These are phyloP conservation scores for Eimeria praecox DNA, from an alignment of 169 alveolate species.

Conservation along the genomic window DNA sequence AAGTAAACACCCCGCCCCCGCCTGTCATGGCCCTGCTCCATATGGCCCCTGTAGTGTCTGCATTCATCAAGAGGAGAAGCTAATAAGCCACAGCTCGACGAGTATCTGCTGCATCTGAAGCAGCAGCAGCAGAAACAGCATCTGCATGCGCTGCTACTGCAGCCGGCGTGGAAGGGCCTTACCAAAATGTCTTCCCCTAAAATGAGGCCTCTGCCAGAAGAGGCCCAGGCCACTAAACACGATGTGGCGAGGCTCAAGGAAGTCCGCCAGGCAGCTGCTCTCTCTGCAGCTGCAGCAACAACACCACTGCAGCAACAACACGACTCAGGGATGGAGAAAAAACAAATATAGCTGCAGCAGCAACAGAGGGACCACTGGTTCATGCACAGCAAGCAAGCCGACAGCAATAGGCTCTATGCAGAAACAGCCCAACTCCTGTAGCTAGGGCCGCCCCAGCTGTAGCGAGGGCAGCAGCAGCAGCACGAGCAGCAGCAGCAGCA, in stretches of 20 bases:
- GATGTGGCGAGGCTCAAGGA: conserved; percentile 77
- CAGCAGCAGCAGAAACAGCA: background rate
- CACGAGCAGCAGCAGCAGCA: conserved; percentile 12
- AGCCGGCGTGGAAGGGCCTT: background rate
- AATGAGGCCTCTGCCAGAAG: conserved; percentile 71
- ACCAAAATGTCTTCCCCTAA: conserved; percentile 66
- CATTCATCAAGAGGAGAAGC: background rate
- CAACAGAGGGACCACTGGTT: background rate
- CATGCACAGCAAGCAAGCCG: background rate
- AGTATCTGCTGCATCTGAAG: conserved; percentile 10
- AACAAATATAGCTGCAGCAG: background rate
- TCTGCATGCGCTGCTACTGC: background rate
- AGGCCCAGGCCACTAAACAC: conserved; percentile 64
- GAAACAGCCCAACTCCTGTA: background rate
- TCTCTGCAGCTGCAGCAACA: conserved; percentile 51
- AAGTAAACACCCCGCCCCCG: background rate
- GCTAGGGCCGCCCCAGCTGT: too few relatives aligned
- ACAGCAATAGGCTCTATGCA: background rate
- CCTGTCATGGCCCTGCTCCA: background rate
- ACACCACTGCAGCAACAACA: background rate
- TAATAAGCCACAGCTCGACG: background rate
- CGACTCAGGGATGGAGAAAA: background rate
- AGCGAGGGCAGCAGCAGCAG: conserved; percentile 75
- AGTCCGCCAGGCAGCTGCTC: conserved; percentile 60
- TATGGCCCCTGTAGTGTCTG: background rate